Base-by-base conservation (phyloP, 805 yeast genomes). In the Starmerella sirachaensis region DNA sequence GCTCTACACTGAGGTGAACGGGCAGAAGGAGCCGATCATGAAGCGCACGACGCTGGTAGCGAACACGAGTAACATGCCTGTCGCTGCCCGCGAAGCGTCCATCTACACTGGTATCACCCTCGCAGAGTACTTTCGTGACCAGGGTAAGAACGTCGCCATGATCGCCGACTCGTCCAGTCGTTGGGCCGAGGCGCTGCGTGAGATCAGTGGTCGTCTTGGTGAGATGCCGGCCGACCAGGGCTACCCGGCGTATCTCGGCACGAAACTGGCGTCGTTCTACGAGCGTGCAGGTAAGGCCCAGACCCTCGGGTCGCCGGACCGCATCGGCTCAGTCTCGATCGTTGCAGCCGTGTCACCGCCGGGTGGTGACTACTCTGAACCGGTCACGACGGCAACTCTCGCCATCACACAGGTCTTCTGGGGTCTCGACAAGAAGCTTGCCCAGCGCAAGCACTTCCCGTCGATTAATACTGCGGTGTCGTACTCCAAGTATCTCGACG, bases 151-250 rank as follows among this genome's bases (percentile, higher is more conserved):
- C 59, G 98, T 91, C 47, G 76, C 97, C 23, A 91, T 91, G 97
- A 91, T 91, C 79, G 99, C 99, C 43, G 99, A 91, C 64, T 91
- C 98, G 5, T 88, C 97, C 23, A 86, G 96, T 22, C 86, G 99
- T 72, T 91, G 99, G 99, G 99, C 99, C 31, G 99, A 91, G 70
- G 99, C 99, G 46, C 73, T 91, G 61, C 86, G 99, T 78, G 99
- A 91, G 74, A 80, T 91, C 62, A 86, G 97, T 37, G 99, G 99
- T 74, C 93, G 99, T 74, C 72, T 91, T 62, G 99, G 98, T 67
- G 99, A 91, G 72, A 91, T 91, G 99, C 99, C 99, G 60, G 99
- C 99, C 46, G 99, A 91, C 67, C 98, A 93, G 71, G 99, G 99
- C 71, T 91, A 86, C 91, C 99, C 99, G 45, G 99, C 99, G 36